phyloP scores from a whole-genome alignment of 805 yeast genomes.

The Myxozyma nipponensis region DNA sequence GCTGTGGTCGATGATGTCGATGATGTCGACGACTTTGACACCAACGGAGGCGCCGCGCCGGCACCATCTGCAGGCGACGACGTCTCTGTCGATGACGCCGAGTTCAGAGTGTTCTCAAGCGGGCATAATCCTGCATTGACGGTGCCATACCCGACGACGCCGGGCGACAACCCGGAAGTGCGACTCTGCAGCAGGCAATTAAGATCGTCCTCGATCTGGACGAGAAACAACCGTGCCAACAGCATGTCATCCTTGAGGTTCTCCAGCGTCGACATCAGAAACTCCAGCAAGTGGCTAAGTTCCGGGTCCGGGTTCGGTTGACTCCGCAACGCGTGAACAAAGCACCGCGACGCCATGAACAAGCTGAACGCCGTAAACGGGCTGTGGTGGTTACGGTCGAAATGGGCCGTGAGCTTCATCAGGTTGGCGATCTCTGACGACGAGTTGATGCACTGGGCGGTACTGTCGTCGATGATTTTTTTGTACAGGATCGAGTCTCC shows the following conservation, averaged over 20 bases:
- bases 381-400: slow-evolving; percentile 2
- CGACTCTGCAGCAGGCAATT: no score
- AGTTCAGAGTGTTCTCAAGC: no score
- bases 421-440: slow-evolving; percentile 17
- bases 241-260: slow-evolving; percentile 12
- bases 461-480: slow-evolving; percentile 5
- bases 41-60: no score
- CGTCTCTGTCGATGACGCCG: no score
- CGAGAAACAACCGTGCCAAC: slow-evolving; percentile 17
- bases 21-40: no score
- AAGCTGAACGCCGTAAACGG: slow-evolving; percentile 11
- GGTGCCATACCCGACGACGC: no score
- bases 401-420: slow-evolving; percentile 14
- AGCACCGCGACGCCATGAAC: slow-evolving; percentile 24
- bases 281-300: slow-evolving; percentile 10
- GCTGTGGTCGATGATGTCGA: no score
- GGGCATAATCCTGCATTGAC: no score
- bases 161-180: no score
- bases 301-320: neutral
- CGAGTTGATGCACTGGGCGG: slow-evolving; percentile 11
- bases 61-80: neutral
- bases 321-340: slow-evolving; percentile 13
- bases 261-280: slow-evolving; percentile 18
- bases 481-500: neutral
- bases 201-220: slow-evolving; percentile 26